These are phyloP conservation scores for Fusarium nodosum DNA, from an alignment of 2,329 filamentous ascomycete species.

Conservation along the genomic window DNA sequence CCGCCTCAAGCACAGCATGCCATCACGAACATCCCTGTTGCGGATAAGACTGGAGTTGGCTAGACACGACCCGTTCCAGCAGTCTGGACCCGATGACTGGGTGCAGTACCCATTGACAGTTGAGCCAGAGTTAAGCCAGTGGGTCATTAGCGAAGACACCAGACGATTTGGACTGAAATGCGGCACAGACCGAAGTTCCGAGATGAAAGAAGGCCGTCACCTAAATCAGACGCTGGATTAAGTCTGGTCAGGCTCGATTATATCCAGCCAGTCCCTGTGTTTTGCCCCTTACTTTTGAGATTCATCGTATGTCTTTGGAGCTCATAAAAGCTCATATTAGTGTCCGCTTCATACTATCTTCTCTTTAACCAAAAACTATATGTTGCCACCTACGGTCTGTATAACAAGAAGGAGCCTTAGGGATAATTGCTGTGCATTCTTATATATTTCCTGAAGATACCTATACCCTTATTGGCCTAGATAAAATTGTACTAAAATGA, in stretches of 20 bases:
- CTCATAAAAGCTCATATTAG: too few species aligned
- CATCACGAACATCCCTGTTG: background rate
- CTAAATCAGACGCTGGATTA: background rate
- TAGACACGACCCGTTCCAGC: background rate
- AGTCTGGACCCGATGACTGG: background rate
- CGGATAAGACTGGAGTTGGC: background rate
- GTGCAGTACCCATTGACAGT: background rate
- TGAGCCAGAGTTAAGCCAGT: background rate
- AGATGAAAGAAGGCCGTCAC: background rate
- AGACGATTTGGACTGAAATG: background rate
- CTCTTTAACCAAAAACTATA: too few species aligned
- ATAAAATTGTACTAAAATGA: too few species aligned
- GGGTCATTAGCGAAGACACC: background rate
- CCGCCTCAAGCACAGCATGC: background rate
- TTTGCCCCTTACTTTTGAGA: background rate
- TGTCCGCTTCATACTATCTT: too few species aligned
- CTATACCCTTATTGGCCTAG: too few species aligned
- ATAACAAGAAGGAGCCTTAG: too few species aligned
- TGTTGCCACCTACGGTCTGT: too few species aligned
- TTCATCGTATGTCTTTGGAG: too few species aligned
- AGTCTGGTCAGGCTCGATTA: too few species aligned
- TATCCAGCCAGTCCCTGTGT: background rate
- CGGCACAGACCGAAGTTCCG: background rate
- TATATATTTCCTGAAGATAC: too few species aligned
- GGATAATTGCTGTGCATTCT: too few species aligned